These are phyloP conservation scores for Nothophoma quercina DNA, from an alignment of 2,329 filamentous ascomycete genomes.

Conservation along the genomic window DNA sequence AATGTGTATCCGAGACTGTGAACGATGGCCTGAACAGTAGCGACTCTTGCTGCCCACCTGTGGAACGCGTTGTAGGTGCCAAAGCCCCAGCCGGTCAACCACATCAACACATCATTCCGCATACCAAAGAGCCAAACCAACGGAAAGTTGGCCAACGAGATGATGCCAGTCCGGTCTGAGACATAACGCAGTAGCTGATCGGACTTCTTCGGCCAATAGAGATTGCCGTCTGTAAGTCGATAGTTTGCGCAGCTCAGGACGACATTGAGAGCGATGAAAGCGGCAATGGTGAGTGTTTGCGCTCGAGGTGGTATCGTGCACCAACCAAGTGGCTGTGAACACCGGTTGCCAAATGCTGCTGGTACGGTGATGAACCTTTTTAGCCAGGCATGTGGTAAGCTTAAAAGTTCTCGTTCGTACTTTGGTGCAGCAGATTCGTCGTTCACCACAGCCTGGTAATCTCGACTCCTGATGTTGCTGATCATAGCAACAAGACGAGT, in stretches of 20 bases:
- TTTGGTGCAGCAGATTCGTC: background rate
- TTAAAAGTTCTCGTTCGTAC: background rate
- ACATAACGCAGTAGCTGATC: conserved; percentile 62
- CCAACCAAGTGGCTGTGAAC: conserved; percentile 52
- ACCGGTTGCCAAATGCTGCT: conserved; percentile 52
- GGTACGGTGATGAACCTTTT: conserved; percentile 53
- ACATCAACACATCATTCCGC: conserved; percentile 71
- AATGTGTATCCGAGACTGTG: conserved; percentile 69
- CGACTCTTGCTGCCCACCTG: conserved; percentile 69
- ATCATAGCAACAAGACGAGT: conserved; percentile 33
- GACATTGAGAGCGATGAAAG: conserved; percentile 56
- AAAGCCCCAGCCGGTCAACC: conserved; percentile 74
- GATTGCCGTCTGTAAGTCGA: conserved; percentile 54
- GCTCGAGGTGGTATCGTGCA: conserved; percentile 59
- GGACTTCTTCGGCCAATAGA: conserved; percentile 50
- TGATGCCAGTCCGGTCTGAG: conserved; percentile 69
- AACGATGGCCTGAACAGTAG: conserved; percentile 67
- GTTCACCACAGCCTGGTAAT: conserved; percentile 4
- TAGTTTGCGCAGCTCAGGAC: conserved; percentile 56
- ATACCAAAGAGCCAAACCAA: conserved; percentile 72
- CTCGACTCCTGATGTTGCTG: background rate
- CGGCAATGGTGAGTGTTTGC: conserved; percentile 54
- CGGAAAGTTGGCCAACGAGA: conserved; percentile 70
- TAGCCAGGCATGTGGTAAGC: conserved; percentile 21
- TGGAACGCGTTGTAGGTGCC: conserved; percentile 72